These are phyloP conservation scores for Penicillium soppii DNA, from an alignment of 495 filamentous ascomycete species.

Conservation along the genomic window DNA sequence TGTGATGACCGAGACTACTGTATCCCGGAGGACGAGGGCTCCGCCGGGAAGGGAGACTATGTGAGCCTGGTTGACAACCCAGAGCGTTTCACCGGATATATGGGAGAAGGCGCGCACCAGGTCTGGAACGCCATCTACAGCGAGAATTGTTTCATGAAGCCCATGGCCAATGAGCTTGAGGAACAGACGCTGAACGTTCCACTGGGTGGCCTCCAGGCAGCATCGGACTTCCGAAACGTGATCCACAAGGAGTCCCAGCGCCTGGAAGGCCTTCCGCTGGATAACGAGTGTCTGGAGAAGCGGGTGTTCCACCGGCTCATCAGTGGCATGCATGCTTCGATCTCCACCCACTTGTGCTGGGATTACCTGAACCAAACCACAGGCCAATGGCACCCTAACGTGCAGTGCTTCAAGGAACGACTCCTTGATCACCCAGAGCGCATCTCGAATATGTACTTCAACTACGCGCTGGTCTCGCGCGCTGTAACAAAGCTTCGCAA, in stretches of 20 bases:
- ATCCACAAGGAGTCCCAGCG: conserved; percentile 71
- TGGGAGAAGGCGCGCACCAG: conserved; percentile 75
- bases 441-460: conserved; percentile 97
- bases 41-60: conserved; percentile 87
- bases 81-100: conserved; percentile 92
- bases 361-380: conserved; percentile 96
- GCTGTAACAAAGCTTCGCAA: conserved; percentile 89
- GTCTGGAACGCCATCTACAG: conserved; percentile 97
- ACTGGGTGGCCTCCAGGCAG: conserved; percentile 58
- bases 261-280: conserved; percentile 64
- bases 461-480: conserved; percentile 90
- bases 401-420: conserved; percentile 82
- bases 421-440: conserved; percentile 83
- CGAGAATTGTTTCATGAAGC: conserved; percentile 93
- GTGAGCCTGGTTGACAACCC: conserved; percentile 92
- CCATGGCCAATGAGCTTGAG: conserved; percentile 38
- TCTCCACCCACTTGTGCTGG: conserved; percentile 93
- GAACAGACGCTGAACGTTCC: conserved; percentile 28
- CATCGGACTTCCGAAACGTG: conserved; percentile 79
- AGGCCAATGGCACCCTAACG: conserved; percentile 89
- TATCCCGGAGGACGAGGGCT: conserved; percentile 90
- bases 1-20: conserved; percentile 98
- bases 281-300: conserved; percentile 95
- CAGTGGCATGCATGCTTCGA: conserved; percentile 96
- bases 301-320: conserved; percentile 94